Conservation (phyloP, 73 alveolate genomes). For the Symbiodinium natans region DNA sequence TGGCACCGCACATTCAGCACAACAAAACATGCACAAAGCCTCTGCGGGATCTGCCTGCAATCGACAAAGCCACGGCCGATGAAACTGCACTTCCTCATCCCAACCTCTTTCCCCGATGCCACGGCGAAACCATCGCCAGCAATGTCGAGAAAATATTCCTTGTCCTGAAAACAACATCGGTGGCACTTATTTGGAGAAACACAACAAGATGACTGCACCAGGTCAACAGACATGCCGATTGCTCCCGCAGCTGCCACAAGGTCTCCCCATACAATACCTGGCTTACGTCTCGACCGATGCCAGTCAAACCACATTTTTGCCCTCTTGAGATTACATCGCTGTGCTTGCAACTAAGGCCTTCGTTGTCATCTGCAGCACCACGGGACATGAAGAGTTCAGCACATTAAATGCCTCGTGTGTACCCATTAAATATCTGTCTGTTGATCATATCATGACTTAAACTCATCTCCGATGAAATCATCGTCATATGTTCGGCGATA, state of each 20-base stretch:
- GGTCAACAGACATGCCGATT: not conserved
- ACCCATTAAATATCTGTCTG: too few species aligned
- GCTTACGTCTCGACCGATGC: too few species aligned
- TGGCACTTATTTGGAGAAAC: not conserved
- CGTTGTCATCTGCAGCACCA: too few species aligned
- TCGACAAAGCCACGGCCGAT: not conserved
- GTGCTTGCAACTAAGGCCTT: too few species aligned
- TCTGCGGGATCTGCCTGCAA: not conserved
- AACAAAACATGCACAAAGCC: not conserved
- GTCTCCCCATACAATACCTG: conserved; percentile 59
- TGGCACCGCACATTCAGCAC: not conserved
- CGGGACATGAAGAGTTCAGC: too few species aligned
- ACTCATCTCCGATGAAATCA: too few species aligned
- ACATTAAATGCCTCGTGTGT: too few species aligned
- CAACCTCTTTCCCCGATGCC: not conserved
- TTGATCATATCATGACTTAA: too few species aligned
- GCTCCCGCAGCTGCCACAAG: conserved; percentile 61
- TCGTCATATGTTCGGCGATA: too few species aligned
- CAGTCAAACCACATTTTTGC: too few species aligned
- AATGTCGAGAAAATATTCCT: conserved; percentile 35
- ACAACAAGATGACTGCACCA: not conserved
- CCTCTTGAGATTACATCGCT: too few species aligned
- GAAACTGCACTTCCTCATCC: too few species aligned
- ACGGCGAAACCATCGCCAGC: conserved; percentile 70
- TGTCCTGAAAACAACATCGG: not conserved